A percentile compares a stretch with the other conserved stretches of the same genome.
Conservation (phyloP, 2,329 filamentous ascomycete genomes). For the Colletotrichum truncatum region DNA sequence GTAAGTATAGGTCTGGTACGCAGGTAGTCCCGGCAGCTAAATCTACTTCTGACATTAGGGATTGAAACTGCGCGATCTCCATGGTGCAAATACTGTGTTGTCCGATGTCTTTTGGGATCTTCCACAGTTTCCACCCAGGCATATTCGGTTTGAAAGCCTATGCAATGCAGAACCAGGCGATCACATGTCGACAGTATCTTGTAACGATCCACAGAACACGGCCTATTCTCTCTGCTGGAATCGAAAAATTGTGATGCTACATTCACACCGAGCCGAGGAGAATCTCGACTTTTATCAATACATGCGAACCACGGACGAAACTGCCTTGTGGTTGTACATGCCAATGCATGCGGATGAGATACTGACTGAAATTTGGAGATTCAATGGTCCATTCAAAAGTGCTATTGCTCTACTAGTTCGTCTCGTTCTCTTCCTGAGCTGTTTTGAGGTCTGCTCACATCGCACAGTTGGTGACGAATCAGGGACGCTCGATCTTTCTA, state of each 20-base stretch:
- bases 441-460: background rate
- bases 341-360: background rate
- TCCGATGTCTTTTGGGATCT: background rate
- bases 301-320: background rate
- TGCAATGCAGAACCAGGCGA: background rate
- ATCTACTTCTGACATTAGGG: background rate
- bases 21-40: background rate
- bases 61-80: background rate
- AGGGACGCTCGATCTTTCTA: background rate
- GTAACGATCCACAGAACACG: background rate
- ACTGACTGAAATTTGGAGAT: slow-evolving; percentile 7
- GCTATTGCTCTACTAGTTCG: background rate
- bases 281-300: background rate
- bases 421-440: background rate
- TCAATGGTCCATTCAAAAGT: background rate
- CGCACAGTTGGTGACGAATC: background rate
- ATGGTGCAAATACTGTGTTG: background rate
- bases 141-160: background rate
- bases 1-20: background rate
- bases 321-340: background rate
- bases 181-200: background rate
- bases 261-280: background rate
- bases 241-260: background rate
- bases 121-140: background rate
- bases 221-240: slow-evolving; percentile 9